These are phyloP conservation scores for Coffea eugenioides DNA, from an alignment of 257 asterid genomes.

Conservation along the genomic window DNA sequence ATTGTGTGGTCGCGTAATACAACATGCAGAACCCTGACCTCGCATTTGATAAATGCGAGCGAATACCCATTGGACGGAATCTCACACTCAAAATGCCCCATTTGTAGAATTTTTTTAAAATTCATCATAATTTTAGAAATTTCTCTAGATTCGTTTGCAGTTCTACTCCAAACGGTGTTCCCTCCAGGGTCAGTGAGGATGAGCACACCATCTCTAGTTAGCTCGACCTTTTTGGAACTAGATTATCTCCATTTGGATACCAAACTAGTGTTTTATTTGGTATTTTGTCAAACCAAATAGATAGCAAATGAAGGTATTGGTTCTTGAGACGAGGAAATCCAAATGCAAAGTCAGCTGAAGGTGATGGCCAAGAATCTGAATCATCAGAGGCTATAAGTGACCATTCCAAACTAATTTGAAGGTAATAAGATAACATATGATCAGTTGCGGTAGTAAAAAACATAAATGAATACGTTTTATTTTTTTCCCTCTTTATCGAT, in stretches of 20 bases:
- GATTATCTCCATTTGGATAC: conserved; percentile 2
- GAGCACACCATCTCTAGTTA: not conserved
- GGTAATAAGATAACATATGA: too few species aligned
- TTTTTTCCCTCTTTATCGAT: too few species aligned
- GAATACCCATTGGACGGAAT: too few species aligned
- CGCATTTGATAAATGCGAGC: too few species aligned
- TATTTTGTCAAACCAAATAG: not conserved
- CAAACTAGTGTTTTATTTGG: not conserved
- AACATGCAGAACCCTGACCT: too few species aligned
- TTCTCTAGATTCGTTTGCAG: too few species aligned
- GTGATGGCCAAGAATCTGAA: not conserved
- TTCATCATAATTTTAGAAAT: too few species aligned
- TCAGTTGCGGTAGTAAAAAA: too few species aligned
- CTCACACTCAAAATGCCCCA: too few species aligned
- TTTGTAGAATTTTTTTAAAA: too few species aligned
- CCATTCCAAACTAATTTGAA: not conserved
- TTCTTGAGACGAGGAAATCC: not conserved
- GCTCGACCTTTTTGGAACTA: not conserved
- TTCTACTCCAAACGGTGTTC: not conserved
- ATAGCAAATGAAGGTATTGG: not conserved
- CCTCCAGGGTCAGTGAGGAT: conserved; percentile 1
- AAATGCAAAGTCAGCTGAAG: not conserved
- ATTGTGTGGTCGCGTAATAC: too few species aligned
- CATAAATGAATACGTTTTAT: too few species aligned
- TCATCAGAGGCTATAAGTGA: not conserved